Conservation (phyloP, 2,329 filamentous ascomycete species). For the Harringtonia lauricola region DNA sequence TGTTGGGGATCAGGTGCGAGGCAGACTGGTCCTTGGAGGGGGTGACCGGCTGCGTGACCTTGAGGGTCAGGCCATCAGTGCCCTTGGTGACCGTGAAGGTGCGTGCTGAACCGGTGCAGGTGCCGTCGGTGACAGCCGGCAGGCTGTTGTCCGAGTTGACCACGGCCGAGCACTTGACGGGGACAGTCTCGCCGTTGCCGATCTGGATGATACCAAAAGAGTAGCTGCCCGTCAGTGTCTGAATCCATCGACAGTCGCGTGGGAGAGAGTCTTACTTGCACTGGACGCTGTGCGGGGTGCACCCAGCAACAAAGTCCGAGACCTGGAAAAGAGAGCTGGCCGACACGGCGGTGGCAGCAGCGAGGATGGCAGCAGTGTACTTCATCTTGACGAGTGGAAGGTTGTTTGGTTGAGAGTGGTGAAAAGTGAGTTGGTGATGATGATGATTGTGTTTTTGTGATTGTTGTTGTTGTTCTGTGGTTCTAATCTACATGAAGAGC, state of each 20-base stretch:
- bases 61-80: not conserved
- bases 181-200: not conserved
- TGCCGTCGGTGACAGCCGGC: not conserved
- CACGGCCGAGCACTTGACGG: not conserved
- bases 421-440: no score
- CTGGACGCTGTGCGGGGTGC: not conserved
- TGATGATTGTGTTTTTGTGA: no score
- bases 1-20: not conserved
- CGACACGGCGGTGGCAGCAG: not conserved
- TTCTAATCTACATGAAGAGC: no score
- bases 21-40: not conserved
- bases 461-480: no score
- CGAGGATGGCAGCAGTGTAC: not conserved
- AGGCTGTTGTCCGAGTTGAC: not conserved
- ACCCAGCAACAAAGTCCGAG: not conserved
- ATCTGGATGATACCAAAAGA: not conserved
- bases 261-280: not conserved
- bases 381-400: not conserved
- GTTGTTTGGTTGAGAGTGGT: not conserved
- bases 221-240: not conserved
- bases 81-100: not conserved
- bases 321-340: not conserved
- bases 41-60: not conserved
- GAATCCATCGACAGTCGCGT: not conserved
- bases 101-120: not conserved